Conservation (phyloP, 257 asterid genomes). For the Scutellaria minor region DNA sequence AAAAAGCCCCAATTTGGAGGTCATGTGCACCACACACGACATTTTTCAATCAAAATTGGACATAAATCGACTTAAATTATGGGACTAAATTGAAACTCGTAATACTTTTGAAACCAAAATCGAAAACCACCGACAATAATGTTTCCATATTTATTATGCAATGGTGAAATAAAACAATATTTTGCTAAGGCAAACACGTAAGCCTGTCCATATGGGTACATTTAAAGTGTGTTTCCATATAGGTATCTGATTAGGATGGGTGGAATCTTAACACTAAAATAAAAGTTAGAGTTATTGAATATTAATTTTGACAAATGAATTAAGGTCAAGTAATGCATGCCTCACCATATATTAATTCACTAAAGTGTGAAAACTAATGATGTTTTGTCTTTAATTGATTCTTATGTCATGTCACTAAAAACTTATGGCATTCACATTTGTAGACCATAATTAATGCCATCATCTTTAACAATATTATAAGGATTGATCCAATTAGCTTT, state of each 20-base stretch:
- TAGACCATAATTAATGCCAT: neutral
- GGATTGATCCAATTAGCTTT: neutral
- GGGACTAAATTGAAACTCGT: no score
- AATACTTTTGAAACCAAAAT: no score
- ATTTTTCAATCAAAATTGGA: no score
- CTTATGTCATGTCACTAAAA: neutral
- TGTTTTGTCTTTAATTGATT: slow-evolving; percentile 13
- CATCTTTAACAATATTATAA: neutral
- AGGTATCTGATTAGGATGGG: slow-evolving; percentile 24
- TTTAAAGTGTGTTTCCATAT: neutral
- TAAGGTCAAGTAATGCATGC: neutral
- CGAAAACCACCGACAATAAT: no score
- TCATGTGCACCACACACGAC: no score
- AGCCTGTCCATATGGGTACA: slow-evolving; percentile 17
- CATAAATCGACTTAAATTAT: no score
- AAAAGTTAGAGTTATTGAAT: neutral
- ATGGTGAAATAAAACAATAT: neutral
- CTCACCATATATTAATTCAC: neutral
- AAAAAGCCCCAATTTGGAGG: no score
- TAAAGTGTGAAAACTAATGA: neutral
- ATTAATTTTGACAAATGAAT: neutral
- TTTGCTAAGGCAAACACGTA: slow-evolving; percentile 17
- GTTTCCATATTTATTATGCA: no score
- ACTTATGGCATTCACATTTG: neutral
- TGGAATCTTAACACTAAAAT: neutral